Conservation (phyloP, 257 asterid species). For the Prunella vulgaris region DNA sequence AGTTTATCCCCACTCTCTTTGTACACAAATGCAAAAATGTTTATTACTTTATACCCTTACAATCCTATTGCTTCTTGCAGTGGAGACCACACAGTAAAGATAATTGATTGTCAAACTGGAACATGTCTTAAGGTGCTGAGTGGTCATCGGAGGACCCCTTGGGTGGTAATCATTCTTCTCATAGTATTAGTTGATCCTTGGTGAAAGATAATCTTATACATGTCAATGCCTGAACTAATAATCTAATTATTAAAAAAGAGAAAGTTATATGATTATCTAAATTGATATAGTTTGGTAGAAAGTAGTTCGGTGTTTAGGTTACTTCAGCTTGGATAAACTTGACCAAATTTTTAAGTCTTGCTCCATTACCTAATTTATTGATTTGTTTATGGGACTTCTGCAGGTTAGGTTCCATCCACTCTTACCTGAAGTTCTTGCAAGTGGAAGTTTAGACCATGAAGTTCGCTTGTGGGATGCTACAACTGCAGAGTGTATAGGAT, state of each 20-base stretch:
- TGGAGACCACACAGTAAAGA: conserved; percentile 98
- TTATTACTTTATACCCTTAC: neutral
- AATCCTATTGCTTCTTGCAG: conserved; percentile 38
- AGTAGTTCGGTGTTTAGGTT: conserved; percentile 10
- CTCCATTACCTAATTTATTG: conserved; percentile 23
- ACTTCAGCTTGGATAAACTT: conserved; percentile 17
- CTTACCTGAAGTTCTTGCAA: conserved; percentile 76
- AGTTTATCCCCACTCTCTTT: conserved; percentile 19
- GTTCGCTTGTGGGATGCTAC: conserved; percentile 93
- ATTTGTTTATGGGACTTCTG: conserved; percentile 21
- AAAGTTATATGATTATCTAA: conserved; percentile 7
- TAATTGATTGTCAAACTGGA: conserved; percentile 84
- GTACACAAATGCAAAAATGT: neutral
- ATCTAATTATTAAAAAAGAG: neutral
- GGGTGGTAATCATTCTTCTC: conserved; percentile 81
- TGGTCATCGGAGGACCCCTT: conserved; percentile 98
- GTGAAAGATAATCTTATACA: neutral
- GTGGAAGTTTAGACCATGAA: conserved; percentile 99
- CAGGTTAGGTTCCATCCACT: conserved; percentile 98
- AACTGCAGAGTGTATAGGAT: conserved; percentile 84
- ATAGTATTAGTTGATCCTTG: neutral
- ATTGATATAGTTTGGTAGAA: neutral
- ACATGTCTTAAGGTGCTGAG: conserved; percentile 90
- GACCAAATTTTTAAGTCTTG: neutral
- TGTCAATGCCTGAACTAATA: conserved; percentile 2